Conservation (phyloP, 305 asterid genomes). For the Fraxinus latifolia region DNA sequence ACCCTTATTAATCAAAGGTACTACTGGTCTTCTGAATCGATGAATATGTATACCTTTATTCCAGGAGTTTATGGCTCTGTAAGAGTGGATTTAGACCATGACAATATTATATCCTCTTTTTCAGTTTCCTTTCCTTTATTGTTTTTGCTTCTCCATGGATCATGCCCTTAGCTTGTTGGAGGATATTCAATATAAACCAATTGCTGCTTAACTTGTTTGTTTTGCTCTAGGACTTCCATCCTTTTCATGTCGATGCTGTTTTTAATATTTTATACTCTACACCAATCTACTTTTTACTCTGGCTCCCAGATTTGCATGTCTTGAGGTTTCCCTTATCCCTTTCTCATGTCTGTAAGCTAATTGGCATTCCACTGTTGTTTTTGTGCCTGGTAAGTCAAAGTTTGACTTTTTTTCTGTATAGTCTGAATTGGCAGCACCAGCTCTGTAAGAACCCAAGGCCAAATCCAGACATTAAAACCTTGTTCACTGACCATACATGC, state of each 20-base stretch:
- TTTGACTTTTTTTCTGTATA: conserved; percentile 32
- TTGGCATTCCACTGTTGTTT: neutral
- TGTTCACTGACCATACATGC: conserved; percentile 80
- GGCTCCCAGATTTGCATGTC: neutral
- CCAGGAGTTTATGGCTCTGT: neutral
- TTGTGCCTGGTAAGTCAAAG: conserved; percentile 14
- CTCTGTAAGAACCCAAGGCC: conserved; percentile 91
- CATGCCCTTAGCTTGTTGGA: neutral
- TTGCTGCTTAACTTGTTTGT: neutral
- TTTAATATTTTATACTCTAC: neutral
- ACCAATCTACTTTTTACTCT: neutral
- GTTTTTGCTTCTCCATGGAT: conserved; percentile 7
- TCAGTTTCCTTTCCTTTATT: neutral
- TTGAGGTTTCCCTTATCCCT: neutral
- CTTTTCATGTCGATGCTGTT: neutral
- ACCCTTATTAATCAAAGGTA: conserved; percentile 86
- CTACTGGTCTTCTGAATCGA: neutral
- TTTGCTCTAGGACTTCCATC: neutral
- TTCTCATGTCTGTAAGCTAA: conserved; percentile 2
- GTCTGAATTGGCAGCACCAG: conserved; percentile 98
- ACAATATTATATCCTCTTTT: neutral
- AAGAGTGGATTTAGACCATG: neutral
- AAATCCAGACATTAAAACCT: conserved; percentile 87
- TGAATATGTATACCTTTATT: neutral
- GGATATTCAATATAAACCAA: neutral